Base-by-base conservation (phyloP, 106 monocot genomes). In the Allium fistulosum region DNA sequence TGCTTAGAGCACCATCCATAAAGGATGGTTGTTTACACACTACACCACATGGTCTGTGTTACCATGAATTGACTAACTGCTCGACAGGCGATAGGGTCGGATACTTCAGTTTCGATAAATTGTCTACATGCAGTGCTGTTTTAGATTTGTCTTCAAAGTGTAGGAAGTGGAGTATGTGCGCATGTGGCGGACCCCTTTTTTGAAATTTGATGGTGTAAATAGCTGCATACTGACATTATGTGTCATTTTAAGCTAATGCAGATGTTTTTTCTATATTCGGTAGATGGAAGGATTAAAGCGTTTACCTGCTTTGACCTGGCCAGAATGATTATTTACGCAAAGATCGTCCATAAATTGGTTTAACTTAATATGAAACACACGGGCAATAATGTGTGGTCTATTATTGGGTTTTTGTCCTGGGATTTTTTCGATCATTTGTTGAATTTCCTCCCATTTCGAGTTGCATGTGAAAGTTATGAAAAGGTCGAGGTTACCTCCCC, bases 401-500 rank as follows among this genome's bases (percentile, higher is more conserved):
- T 22, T 22, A 22, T 22, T 22, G 58, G 16, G 16, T 7, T 15
- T 13, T 53, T 53, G 52, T 53, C 58, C 16, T 59, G 59, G 48
- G 45, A 48, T n/a, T 16, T 47, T 48, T 51, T 52, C 26, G 3
- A 73, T 15, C 16, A 17, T 8, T 26, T 56, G 5, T n/a, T 45
- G 22, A 7, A 73, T 66, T 58, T 74, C 74, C 14, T 4, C 10
- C 74, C 66, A 74, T 3, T 58, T 74, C 1, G 74, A 49, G 15
- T 66, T 74, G 66, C 74, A 66, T 8, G 74, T 66, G 49, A 74
- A 74, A 17, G 65, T 74, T 4, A 66, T 45, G 26, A 74, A 74
- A 8, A 66, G 49, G 13, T 65, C 57, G 0, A 66, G 74, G 15
- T 7, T 17, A 48, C 74, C 65, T 62, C 11, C 11, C 16, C 17